Evolutionary conservation across 2,329 filamentous ascomycete genomes (phyloP).

Genomic region (Grosmannia clavigera): DNA sequence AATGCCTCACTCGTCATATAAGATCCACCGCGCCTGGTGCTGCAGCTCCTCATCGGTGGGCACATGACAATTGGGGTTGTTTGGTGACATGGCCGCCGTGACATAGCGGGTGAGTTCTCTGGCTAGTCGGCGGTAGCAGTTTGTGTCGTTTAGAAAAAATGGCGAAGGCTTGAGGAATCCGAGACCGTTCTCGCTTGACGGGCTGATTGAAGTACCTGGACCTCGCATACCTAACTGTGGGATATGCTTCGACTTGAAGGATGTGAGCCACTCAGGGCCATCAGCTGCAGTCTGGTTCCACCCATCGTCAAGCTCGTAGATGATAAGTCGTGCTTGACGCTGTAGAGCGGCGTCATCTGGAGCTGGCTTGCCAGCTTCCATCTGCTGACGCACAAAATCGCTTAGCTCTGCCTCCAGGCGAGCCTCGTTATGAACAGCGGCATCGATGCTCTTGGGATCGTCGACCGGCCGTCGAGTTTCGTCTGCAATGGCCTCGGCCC

Average conservation of each 20-base stretch:
- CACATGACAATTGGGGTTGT: conserved; percentile 48
- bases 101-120: conserved; percentile 42
- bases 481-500: conserved; percentile 41
- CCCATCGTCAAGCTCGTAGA: conserved; percentile 48
- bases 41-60: conserved; percentile 51
- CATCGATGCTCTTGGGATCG: conserved; percentile 43
- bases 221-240: not conserved
- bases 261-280: conserved; percentile 37
- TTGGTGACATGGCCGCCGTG: conserved; percentile 39
- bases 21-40: conserved; percentile 49
- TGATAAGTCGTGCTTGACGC: conserved; percentile 44
- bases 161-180: conserved; percentile 17
- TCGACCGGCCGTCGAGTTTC: conserved; percentile 32
- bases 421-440: conserved; percentile 45
- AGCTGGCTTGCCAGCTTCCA: conserved; percentile 32
- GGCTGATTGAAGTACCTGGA: not conserved
- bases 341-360: conserved; percentile 40
- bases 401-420: conserved; percentile 43
- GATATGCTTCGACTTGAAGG: conserved; percentile 34
- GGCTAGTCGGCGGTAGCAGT: conserved; percentile 45
- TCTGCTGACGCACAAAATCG: conserved; percentile 35
- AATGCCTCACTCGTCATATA: conserved; percentile 44
- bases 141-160: conserved; percentile 45
- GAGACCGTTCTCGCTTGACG: not conserved
- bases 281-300: conserved; percentile 55